Evolutionary conservation across 1,139 yeast species (phyloP).

Genomic region (Diutina rugosa): DNA sequence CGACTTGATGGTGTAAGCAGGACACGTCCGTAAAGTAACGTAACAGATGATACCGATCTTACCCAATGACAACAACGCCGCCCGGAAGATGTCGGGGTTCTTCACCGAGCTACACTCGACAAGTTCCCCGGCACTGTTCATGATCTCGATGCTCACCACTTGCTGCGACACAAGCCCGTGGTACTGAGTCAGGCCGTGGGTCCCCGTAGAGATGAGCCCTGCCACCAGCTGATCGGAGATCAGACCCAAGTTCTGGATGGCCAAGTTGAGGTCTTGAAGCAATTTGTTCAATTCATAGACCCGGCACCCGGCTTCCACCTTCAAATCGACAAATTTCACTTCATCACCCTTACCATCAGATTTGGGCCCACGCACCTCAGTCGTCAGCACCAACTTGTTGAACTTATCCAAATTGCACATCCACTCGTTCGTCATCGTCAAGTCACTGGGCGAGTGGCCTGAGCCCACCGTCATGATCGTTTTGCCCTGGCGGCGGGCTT

Average conservation of each 20-base stretch:
- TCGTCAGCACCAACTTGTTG: constrained; percentile 36
- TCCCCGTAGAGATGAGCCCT: constrained; percentile 90
- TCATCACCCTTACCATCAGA: constrained; percentile 18
- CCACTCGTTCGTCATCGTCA: constrained; percentile 87
- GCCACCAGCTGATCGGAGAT: constrained; percentile 91
- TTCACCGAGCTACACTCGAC: constrained; percentile 57
- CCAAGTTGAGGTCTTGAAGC: constrained; percentile 51
- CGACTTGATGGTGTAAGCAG: constrained; percentile 70
- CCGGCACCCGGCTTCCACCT: constrained; percentile 87
- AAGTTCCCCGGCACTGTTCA: constrained; percentile 62
- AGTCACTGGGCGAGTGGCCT: constrained; percentile 89
- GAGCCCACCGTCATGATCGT: constrained; percentile 84
- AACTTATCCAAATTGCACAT: constrained; percentile 74
- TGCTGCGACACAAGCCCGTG: constrained; percentile 89
- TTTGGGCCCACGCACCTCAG: constrained; percentile 25
- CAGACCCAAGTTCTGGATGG: constrained; percentile 86
- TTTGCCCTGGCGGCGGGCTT: constrained; percentile 46
- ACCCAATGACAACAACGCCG: constrained; percentile 81
- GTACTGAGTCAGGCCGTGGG: constrained; percentile 89
- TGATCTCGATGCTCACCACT: constrained; percentile 61
- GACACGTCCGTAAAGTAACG: constrained; percentile 80
- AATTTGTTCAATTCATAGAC: constrained; percentile 64
- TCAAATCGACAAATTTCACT: constrained; percentile 72
- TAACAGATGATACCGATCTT: constrained; percentile 83
- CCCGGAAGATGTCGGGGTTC: constrained; percentile 62